Percentiles rank a stretch among this genome's conserved stretches.
These are phyloP conservation scores for Coemansia sp. DNA, from an alignment of 192 early-diverging fungal genomes.

Conservation along the genomic window DNA sequence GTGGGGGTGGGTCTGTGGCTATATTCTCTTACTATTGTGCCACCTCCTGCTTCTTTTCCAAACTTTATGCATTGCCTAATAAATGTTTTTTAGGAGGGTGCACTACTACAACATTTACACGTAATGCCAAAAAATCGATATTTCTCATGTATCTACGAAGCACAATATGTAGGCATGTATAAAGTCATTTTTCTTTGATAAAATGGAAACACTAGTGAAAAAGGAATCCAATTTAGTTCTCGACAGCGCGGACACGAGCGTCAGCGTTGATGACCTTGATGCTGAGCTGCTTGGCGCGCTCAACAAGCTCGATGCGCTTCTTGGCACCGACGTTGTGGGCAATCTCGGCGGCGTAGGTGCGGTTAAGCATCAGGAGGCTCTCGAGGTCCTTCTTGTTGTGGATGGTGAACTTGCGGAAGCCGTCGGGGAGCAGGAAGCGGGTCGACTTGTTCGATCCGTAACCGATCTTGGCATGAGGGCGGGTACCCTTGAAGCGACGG, in stretches of 20 bases:
- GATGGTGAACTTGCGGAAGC: constrained; percentile 98
- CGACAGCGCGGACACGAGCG: constrained; percentile 78
- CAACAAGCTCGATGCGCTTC: constrained; percentile 89
- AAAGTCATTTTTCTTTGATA: not conserved
- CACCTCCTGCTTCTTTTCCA: constrained; percentile 26
- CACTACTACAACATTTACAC: not conserved
- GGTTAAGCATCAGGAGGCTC: constrained; percentile 99
- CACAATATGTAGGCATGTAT: not conserved
- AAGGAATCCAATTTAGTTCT: constrained; percentile 56
- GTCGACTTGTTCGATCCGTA: constrained; percentile 97
- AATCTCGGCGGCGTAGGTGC: constrained; percentile 97
- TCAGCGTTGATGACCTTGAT: constrained; percentile 95
- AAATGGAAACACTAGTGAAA: not conserved
- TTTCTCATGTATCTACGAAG: not conserved
- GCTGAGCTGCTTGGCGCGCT: constrained; percentile 93
- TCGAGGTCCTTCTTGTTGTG: constrained; percentile 91
- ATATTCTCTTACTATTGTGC: constrained; percentile 21
- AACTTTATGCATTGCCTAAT: constrained; percentile 40
- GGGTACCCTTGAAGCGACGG: constrained; percentile 95
- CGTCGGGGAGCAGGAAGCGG: constrained; percentile 94
- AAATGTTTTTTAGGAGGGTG: constrained; percentile 17
- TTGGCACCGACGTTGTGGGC: constrained; percentile 94
- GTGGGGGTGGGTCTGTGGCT: constrained; percentile 5
- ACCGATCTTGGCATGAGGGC: constrained; percentile 99
- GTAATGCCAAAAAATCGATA: no score